Percentiles rank a stretch among this genome's conserved stretches.
These are phyloP conservation scores for Clonostachys byssicola DNA, from an alignment of 2,329 filamentous ascomycete species.

Conservation along the genomic window DNA sequence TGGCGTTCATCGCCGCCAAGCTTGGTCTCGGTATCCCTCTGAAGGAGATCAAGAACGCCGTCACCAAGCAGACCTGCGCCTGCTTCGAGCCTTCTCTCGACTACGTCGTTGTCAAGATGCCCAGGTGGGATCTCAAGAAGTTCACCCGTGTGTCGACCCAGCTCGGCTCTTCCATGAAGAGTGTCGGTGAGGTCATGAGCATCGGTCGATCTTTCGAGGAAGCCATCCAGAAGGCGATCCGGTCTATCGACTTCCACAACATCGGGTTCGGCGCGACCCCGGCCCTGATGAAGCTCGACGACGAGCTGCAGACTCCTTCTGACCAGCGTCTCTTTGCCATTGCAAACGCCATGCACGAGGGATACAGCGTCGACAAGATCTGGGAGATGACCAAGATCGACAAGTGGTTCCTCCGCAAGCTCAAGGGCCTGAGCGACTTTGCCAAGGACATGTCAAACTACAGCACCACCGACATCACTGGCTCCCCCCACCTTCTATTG, in stretches of 20 bases:
- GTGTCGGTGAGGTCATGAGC: conserved; percentile 98
- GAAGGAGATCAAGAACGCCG: conserved; percentile 94
- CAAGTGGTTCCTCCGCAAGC: conserved; percentile 93
- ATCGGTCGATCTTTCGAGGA: conserved; percentile 97
- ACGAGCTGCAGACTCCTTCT: conserved; percentile 93
- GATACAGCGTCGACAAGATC: conserved; percentile 93
- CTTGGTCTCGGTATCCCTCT: conserved; percentile 90
- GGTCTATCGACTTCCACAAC: conserved; percentile 92
- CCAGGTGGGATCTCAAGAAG: conserved; percentile 98
- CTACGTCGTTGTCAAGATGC: conserved; percentile 98
- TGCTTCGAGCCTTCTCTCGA: conserved; percentile 98
- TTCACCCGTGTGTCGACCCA: conserved; percentile 95
- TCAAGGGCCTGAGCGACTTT: conserved; percentile 89
- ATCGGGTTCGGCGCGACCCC: conserved; percentile 89
- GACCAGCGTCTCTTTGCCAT: conserved; percentile 97
- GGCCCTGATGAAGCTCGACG: conserved; percentile 91
- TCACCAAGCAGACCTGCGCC: conserved; percentile 92
- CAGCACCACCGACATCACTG: conserved; percentile 58
- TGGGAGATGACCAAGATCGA: conserved; percentile 99
- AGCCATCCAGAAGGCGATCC: conserved; percentile 96
- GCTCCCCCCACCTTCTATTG: conserved; percentile 62
- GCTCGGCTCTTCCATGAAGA: conserved; percentile 98
- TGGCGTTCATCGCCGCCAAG: conserved; percentile 96
- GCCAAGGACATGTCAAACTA: conserved; percentile 72
- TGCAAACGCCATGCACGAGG: conserved; percentile 92